Base-by-base conservation (phyloP, 768 basidiomycete genomes). In the Xanthoconium stramineum region DNA sequence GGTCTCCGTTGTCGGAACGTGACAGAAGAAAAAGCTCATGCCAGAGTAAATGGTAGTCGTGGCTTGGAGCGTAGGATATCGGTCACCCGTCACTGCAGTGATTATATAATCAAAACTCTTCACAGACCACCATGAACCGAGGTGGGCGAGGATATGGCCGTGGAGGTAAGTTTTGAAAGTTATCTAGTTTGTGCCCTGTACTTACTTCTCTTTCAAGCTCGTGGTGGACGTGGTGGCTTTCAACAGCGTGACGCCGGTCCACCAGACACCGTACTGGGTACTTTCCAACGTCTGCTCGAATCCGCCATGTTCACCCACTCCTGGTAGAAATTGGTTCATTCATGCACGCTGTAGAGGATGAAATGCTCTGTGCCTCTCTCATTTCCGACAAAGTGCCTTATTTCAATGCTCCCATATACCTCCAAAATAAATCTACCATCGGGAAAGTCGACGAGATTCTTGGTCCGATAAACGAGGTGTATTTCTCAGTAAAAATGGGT, bases 371-470 rank as follows among this genome's bases (percentile, higher is more conserved):
- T 72, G 79, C 86, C 8, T 93, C 94, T 5, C 74, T 84, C 19
- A 81, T 92, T 69, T 74, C 87, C 3, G 87, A 95, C 74, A 96
- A 91, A 78, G 94, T 99, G 29, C 97, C 97, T 0, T 96, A 94
- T 74, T 99, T 99, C 83, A 99, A 99, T 72, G 95, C 96, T 0
- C 95, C 96, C 47, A 94, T 98, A 69, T 98, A 96, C 73, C 83
- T 98, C 50, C 87, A 92, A 78, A 97, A 98, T 74, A 98, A 97
- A 75, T 91, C 93, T 11, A 80, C 84, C 61, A 93, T 98, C 59
- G 96, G 97, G 59, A 98, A 97, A 76, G 89, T 99, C 40, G 97
- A 99, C 74, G 97, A 99, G 74, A 98, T 99, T 63, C 83, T 99
- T n/a, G 97, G 97, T 3, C 96, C 97, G 15, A 95, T 99, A 72